phyloP scores from a whole-genome alignment of 2,329 filamentous ascomycete species.

The Aspergillus sp. region DNA sequence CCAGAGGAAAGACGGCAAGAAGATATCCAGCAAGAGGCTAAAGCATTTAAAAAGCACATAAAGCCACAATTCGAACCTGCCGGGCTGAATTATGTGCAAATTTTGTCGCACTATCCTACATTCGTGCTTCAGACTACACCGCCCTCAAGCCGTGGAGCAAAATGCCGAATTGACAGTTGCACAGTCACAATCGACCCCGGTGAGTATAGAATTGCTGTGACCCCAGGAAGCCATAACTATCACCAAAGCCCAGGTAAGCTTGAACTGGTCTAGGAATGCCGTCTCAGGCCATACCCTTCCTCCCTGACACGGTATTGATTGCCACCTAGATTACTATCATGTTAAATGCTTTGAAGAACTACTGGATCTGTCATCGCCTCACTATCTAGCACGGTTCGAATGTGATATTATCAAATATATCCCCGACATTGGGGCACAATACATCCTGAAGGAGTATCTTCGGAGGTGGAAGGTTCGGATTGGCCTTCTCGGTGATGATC shows the following conservation, averaged over 20 bases:
- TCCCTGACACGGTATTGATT: neutral
- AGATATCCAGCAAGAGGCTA: constrained; percentile 1
- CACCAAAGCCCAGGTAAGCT: constrained; percentile 5
- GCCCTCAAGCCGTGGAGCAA: constrained; percentile 7
- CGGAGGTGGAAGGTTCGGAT: constrained; percentile 8
- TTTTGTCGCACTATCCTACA: constrained; percentile 6
- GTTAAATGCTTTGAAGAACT: constrained; percentile 10
- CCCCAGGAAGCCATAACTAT: constrained; percentile 4
- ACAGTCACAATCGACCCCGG: constrained; percentile 6
- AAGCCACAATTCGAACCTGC: constrained; percentile 3
- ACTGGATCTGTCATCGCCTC: constrained; percentile 9
- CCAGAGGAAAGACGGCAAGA: constrained; percentile 8
- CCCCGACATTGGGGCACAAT: constrained; percentile 7
- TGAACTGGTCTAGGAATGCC: neutral
- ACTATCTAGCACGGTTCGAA: constrained; percentile 9
- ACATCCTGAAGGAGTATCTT: constrained; percentile 10
- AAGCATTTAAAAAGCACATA: constrained; percentile 1
- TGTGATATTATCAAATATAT: constrained; percentile 4
- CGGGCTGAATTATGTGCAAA: neutral
- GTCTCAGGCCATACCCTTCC: neutral
- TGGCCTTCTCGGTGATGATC: neutral
- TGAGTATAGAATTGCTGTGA: constrained; percentile 11
- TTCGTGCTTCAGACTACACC: constrained; percentile 10
- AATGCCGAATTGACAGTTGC: constrained; percentile 3
- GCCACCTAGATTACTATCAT: constrained; percentile 9